Conservation (phyloP, 2,329 filamentous ascomycete genomes). For the Coleophoma crateriformis region DNA sequence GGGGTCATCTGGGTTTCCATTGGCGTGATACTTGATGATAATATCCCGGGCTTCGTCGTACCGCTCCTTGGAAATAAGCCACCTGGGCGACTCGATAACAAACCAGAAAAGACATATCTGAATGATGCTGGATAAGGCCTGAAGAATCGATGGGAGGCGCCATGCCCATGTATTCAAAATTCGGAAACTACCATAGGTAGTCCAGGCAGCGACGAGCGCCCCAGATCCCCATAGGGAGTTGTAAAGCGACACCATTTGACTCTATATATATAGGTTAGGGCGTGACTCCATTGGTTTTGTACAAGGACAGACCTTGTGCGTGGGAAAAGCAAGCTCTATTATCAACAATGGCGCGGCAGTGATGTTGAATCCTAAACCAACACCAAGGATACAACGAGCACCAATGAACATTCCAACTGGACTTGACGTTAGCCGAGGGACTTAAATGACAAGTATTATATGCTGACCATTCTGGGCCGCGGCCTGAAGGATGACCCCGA, state of each 20-base stretch:
- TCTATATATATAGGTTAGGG: too few species aligned
- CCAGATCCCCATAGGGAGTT: slow-evolving; percentile 25
- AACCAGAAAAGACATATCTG: slow-evolving; percentile 21
- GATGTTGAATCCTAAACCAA: slow-evolving; percentile 35
- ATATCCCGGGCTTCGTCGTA: slow-evolving; percentile 43
- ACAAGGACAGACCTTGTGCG: slow-evolving; percentile 15
- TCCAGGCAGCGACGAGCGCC: slow-evolving; percentile 27
- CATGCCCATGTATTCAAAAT: slow-evolving; percentile 25
- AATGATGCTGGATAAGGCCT: slow-evolving; percentile 13
- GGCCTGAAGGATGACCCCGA: neutral
- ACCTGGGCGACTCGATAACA: slow-evolving; percentile 53
- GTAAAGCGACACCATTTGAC: slow-evolving; percentile 15
- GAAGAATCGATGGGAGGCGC: slow-evolving; percentile 27
- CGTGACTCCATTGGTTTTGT: slow-evolving; percentile 20
- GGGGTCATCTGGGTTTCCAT: slow-evolving; percentile 40
- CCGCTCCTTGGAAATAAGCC: slow-evolving; percentile 50
- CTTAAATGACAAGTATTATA: neutral
- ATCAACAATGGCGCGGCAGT: slow-evolving; percentile 15
- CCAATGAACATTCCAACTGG: slow-evolving; percentile 1
- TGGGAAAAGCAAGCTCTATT: slow-evolving; percentile 30
- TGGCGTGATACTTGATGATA: slow-evolving; percentile 47
- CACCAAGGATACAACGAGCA: slow-evolving; percentile 2
- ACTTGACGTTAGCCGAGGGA: neutral
- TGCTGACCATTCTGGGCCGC: neutral
- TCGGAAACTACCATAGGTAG: slow-evolving; percentile 27